Conservation (phyloP, 345 rosid genomes). For the Syzygium jambos region DNA sequence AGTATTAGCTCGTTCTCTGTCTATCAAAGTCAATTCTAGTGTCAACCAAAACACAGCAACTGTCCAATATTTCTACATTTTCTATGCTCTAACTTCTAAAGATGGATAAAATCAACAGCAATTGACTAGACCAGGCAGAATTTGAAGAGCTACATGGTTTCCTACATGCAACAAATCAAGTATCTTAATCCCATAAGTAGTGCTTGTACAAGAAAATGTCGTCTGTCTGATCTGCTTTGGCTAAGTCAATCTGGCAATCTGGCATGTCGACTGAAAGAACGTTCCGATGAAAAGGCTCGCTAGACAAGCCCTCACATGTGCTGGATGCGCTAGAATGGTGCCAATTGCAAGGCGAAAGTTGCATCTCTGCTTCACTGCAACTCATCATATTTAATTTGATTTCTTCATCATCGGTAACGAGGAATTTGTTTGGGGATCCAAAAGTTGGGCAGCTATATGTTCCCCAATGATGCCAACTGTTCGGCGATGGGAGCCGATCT, state of each 20-base stretch:
- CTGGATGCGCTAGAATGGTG: not conserved
- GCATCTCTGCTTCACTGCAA: slow-evolving; percentile 7
- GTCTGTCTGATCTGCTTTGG: slow-evolving; percentile 50
- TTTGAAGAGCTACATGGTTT: not conserved
- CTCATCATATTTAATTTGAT: slow-evolving; percentile 5
- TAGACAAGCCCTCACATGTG: slow-evolving; percentile 6
- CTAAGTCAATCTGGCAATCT: slow-evolving; percentile 31
- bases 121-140: not conserved
- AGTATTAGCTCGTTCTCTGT: not conserved
- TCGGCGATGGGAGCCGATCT: slow-evolving; percentile 39
- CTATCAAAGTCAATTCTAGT: not conserved
- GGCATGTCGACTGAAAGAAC: slow-evolving; percentile 1
- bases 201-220: slow-evolving; percentile 66
- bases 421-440: slow-evolving; percentile 13
- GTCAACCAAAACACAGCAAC: not conserved
- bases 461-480: slow-evolving; percentile 45
- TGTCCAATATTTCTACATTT: not conserved
- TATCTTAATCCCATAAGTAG: slow-evolving; percentile 32
- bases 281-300: slow-evolving; percentile 9
- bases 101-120: not conserved
- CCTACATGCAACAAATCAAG: slow-evolving; percentile 13
- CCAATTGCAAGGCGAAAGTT: slow-evolving; percentile 2
- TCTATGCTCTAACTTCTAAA: not conserved
- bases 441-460: slow-evolving; percentile 5
- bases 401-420: not conserved